Percentiles rank a stretch among this genome's conserved stretches.
Conservation (phyloP, 306 rosid species). For the Amphicarpaea edgeworthii region DNA sequence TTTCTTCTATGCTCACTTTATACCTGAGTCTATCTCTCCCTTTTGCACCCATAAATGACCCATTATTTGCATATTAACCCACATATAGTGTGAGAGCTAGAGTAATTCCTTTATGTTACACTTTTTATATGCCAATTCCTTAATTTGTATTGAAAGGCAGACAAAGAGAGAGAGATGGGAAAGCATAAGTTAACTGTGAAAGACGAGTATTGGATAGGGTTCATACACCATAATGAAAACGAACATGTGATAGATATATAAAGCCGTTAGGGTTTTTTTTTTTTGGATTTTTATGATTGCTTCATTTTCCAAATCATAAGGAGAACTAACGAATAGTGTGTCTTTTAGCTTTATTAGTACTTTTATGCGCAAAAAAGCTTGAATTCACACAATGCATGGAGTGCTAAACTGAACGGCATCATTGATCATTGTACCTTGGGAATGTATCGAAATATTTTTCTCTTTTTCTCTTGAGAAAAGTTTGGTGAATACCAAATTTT, state of each 20-base stretch:
- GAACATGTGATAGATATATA: conserved; percentile 2
- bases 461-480: not conserved
- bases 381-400: conserved; percentile 3
- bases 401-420: not conserved
- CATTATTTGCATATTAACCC: not conserved
- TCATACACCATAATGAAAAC: not conserved
- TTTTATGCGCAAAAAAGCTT: not conserved
- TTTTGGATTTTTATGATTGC: not conserved
- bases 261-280: not conserved
- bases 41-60: not conserved
- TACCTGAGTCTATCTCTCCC: not conserved
- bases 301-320: conserved; percentile 1
- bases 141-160: not conserved
- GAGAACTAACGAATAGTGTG: not conserved
- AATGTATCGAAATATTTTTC: not conserved
- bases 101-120: not conserved
- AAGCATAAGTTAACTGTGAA: not conserved
- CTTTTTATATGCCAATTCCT: not conserved
- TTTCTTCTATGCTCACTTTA: not conserved
- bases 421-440: conserved; percentile 5
- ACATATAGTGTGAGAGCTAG: not conserved
- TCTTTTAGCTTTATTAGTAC: conserved; percentile 5
- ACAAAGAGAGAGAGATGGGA: not conserved
- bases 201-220: not conserved
- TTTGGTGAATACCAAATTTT: not conserved